phyloP scores from a whole-genome alignment of 805 yeast species.

The Teunomyces kruisii region DNA sequence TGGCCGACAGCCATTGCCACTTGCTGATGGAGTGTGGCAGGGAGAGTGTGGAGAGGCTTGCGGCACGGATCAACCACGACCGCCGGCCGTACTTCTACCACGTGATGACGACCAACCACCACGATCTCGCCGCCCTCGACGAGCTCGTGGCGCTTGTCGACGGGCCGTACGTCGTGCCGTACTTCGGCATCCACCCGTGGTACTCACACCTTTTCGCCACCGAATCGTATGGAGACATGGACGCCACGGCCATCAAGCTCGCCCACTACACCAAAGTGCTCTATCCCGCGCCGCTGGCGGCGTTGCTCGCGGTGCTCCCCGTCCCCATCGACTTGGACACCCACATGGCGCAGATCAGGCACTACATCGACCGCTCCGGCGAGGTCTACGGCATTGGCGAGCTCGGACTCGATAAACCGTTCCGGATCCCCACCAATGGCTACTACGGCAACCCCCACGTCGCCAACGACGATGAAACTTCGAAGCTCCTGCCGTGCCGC shows the following conservation, averaged over 20 bases:
- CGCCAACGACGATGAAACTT: too few relatives aligned
- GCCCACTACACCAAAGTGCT: slow-evolving; percentile 61
- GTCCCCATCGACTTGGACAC: slow-evolving; percentile 50
- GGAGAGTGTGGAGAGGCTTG: not conserved
- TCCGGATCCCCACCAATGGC: slow-evolving; percentile 64
- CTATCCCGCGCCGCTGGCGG: slow-evolving; percentile 33
- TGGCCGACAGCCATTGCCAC: slow-evolving; percentile 1
- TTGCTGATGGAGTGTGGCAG: not conserved
- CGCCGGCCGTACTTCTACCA: slow-evolving; percentile 11
- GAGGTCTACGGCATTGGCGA: slow-evolving; percentile 66
- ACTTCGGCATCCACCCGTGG: slow-evolving; percentile 92
- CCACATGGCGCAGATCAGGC: slow-evolving; percentile 32
- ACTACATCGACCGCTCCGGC: slow-evolving; percentile 14
- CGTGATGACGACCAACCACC: slow-evolving; percentile 41
- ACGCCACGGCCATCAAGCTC: slow-evolving; percentile 30
- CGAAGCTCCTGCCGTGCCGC: slow-evolving; percentile 40
- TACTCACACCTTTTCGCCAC: slow-evolving; percentile 64
- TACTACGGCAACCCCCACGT: slow-evolving; percentile 41
- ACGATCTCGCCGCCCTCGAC: slow-evolving; percentile 30
- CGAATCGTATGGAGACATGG: slow-evolving; percentile 7
- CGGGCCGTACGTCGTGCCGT: slow-evolving; percentile 34
- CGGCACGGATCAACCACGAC: not conserved
- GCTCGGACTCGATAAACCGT: slow-evolving; percentile 82
- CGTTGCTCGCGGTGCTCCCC: slow-evolving; percentile 53
- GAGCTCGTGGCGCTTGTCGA: slow-evolving; percentile 12